Base-by-base conservation (phyloP, 1,284 basidiomycete genomes). In the Sphagnurus paluster region DNA sequence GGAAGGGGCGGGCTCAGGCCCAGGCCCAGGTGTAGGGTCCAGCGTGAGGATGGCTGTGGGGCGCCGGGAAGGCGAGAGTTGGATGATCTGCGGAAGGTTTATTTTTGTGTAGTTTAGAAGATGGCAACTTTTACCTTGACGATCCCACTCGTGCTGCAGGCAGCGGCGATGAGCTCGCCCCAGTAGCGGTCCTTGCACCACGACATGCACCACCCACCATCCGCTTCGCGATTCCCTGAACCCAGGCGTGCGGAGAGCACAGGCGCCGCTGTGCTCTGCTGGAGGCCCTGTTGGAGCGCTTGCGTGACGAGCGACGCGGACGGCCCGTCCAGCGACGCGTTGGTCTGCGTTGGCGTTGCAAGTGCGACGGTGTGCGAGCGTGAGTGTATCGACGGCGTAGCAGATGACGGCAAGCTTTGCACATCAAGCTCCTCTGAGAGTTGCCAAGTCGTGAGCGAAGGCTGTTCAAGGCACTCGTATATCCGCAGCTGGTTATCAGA, bases 161-260 rank as follows among this genome's bases (percentile, higher is more conserved):
- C 81, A 0, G 82, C 83, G 10, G 90, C 92, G 34, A 97, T 70
- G 19, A 95, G 63, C 60, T 93, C 89, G 1, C 94, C 93, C 92
- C 93, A 95, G 67, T 93, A 95, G 49, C 80, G 76, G 57, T 98
- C 94, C 59, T 91, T 90, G 66, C 93, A 97, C 93, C 93, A 98
- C 16, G 87, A 88, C 35, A 98, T 66, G 50, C 85, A 87, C 92
- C 93, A 97, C 0, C 90, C 94, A 7, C 93, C 93, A 49, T 91
- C 86, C 1, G 90, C 90, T 63, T 90, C 89, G 24, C 81, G 72
- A 54, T 80, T 82, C 0, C 83, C 84, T 13, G 74, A 52, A 0
- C 80, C 80, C n/a, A 77, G 70, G 32, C 80, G 70, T 42, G 52
- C 25, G 10, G 54, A 42, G 26, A 54, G 61, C 47, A 75, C 70